Base-by-base conservation (phyloP, 306 rosid species). In the Vigna unguiculata region DNA sequence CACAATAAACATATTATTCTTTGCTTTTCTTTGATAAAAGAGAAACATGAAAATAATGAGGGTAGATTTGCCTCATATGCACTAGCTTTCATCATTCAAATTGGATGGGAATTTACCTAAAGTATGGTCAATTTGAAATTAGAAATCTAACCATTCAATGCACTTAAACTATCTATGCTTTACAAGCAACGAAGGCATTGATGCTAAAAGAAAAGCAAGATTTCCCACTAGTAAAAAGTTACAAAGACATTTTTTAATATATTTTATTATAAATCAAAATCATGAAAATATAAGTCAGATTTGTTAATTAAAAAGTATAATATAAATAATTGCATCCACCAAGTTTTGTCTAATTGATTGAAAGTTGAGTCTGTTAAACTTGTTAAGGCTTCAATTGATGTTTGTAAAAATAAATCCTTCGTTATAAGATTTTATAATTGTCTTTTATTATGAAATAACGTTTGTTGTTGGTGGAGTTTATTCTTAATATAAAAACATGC, bases 21-120 rank as follows among this genome's bases (percentile, higher is more conserved):
- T 83, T 85, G 76, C 81, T 85, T 85, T 83, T 55, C 34, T 53
- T 71, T 17, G 16, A 69, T 43, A 61, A 48, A 59, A 81, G 40
- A 45, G 43, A 60, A 67, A 62, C 32, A 38, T 14, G 9, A 57
- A 16, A 66, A 20, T 59, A 65, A 58, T 36, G 66, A 76, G 83
- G 85, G 81, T 69, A 71, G 82, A 55, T 69, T 78, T 55, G 34
- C 24, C 73, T 19, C 59, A 1, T 25, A 16, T 81, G 69, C 73
- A 68, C 57, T 70, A 63, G 52, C 78, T 73, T 68, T 24, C 46
- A 66, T 25, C 10, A 1, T 40, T 11, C 24, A 69, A 28, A 45
- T 57, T 34, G 36, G 36, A 43, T 52, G 71, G 43, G 75, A 49
- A 48, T 9, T 55, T 17, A 55, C 15, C 68, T 36, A 40, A 40